phyloP scores from a whole-genome alignment of 495 filamentous ascomycete genomes.

The Apiosordaria backusii region DNA sequence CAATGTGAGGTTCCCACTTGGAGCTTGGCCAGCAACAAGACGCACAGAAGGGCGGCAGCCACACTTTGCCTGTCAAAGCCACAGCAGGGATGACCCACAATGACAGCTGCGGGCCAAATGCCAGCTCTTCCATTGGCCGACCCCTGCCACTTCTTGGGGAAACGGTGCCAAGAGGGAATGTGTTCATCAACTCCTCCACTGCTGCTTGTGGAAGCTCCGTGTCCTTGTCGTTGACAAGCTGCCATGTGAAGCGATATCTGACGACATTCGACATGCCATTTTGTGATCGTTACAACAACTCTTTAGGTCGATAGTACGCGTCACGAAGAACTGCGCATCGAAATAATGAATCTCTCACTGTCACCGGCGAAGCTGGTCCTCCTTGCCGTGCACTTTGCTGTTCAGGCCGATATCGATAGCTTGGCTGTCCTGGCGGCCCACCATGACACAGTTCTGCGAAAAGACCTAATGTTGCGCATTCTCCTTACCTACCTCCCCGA shows the following conservation, averaged over 20 bases:
- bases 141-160: neutral
- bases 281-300: neutral
- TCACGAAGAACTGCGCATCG: neutral
- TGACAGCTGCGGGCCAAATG: neutral
- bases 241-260: neutral
- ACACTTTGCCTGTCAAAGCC: constrained; percentile 5
- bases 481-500: constrained; percentile 84
- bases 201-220: constrained; percentile 4
- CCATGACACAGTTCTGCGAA: constrained; percentile 54
- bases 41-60: neutral
- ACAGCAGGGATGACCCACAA: constrained; percentile 4
- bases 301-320: neutral
- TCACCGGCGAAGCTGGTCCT: constrained; percentile 60
- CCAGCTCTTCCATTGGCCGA: neutral
- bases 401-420: constrained; percentile 54
- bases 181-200: constrained; percentile 10
- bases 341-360: constrained; percentile 42
- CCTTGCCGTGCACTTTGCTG: constrained; percentile 59
- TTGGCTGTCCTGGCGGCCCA: constrained; percentile 60
- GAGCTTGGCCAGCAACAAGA: constrained; percentile 20
- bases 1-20: constrained; percentile 17
- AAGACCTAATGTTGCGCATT: constrained; percentile 71
- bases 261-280: neutral
- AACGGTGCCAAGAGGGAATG: constrained; percentile 7
- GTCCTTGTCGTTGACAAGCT: constrained; percentile 3